Evolutionary conservation across 345 rosid genomes (phyloP), one percentile per base, ranked within the genome.

Genomic region (Excoecaria agallocha): DNA sequence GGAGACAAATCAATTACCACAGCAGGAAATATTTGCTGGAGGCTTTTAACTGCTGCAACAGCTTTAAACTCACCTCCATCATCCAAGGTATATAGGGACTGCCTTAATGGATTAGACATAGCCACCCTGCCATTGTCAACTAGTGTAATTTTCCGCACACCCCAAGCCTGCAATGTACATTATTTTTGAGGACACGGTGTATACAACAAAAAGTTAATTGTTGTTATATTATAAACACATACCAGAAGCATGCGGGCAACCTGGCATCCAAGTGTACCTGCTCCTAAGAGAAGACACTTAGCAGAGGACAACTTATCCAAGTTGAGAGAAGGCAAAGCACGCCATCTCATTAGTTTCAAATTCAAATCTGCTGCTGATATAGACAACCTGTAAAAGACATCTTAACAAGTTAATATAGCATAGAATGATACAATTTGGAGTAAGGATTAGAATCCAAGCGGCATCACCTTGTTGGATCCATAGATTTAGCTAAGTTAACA

Each of bases 201-300:
- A 51, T 68, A 57, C 54, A 65, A 66, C 75, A 70, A 13, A 12
- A 52, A 70, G 52, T 1, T 24, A 24, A 50, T 1, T 6, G 50
- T 3, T 17, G 7, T 35, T 62, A 35, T 55, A 20, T 46, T 66
- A 19, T 52, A 17, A 68, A 74, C 46, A 79, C 89, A 37, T 81
- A 93, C 99, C 98, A 91, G 83, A 69, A 95, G 96, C 86, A 88
- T 91, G 57, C 99, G 96, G 45, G 98, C 93, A 78, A 93, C 99
- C 83, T 95, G 94, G 82, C 99, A 95, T 55, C 99, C 98, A 69
- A 95, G 89, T 76, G 98, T 93, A 70, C 98, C 98, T 15, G 97
- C 98, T 82, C 99, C 98, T 48, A 95, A 85, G 78, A 95, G 98
- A 83, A 95, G 99, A 82, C 99, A 95, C 86, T 91, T 95, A 8